A percentile compares a stretch with the other conserved stretches of the same genome.
These are phyloP conservation scores for Claviceps pusilla DNA, from an alignment of 2,329 filamentous ascomycete genomes.

Conservation along the genomic window DNA sequence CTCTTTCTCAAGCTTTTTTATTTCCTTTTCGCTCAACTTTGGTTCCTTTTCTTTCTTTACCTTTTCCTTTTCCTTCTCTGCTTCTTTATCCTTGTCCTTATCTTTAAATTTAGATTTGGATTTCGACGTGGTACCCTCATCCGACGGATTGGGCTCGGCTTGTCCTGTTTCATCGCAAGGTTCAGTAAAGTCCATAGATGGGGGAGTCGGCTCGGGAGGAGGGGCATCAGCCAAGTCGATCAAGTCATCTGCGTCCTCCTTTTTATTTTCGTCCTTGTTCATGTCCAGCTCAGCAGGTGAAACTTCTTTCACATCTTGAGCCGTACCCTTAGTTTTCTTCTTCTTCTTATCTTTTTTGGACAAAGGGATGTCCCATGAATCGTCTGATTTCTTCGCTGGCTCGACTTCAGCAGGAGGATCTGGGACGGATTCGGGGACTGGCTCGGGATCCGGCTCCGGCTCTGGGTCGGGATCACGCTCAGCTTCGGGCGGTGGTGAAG, in stretches of 20 bases:
- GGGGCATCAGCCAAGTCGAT: conserved; percentile 26
- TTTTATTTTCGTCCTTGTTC: conserved; percentile 24
- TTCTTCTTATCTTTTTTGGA: conserved; percentile 11
- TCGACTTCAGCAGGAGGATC: conserved; percentile 4
- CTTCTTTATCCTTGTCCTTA: conserved; percentile 26
- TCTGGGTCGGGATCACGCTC: conserved; percentile 2
- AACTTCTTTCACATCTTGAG: neutral
- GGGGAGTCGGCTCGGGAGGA: conserved; percentile 34
- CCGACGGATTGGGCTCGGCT: conserved; percentile 21
- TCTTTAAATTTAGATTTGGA: conserved; percentile 27
- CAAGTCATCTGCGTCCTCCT: conserved; percentile 22
- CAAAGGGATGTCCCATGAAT: conserved; percentile 10
- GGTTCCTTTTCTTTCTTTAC: conserved; percentile 24
- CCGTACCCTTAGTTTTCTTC: conserved; percentile 5
- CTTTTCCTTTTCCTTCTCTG: conserved; percentile 15
- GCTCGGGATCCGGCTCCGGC: neutral
- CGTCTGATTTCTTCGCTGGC: conserved; percentile 3
- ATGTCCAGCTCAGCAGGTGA: neutral
- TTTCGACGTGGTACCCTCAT: conserved; percentile 17
- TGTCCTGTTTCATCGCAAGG: conserved; percentile 19
- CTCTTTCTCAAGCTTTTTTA: conserved; percentile 35
- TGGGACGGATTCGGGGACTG: conserved; percentile 12
- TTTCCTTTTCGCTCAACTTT: conserved; percentile 34
- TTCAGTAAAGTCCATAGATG: conserved; percentile 30
- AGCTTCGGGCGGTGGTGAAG: neutral